phyloP scores from a whole-genome alignment of 106 monocot genomes.

The Dendrobium nobile region DNA sequence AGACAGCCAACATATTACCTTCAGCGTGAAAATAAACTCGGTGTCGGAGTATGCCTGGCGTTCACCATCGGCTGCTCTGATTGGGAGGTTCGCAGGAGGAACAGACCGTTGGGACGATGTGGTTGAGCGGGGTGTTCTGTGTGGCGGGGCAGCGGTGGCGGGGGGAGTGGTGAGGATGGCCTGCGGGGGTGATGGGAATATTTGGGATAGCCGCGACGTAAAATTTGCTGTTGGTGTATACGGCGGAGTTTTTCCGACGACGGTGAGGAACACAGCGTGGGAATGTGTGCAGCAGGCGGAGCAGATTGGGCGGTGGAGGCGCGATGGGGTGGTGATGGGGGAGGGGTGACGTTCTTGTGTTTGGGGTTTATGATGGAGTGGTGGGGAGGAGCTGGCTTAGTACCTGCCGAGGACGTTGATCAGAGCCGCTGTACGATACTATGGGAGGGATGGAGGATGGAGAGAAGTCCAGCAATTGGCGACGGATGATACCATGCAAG shows the following conservation, averaged over 20 bases:
- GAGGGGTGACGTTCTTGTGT: constrained; percentile 34
- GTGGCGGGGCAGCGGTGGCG: constrained; percentile 15
- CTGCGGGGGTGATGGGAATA: constrained; percentile 63
- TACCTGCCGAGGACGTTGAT: constrained; percentile 48
- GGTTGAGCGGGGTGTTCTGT: constrained; percentile 54
- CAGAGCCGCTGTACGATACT: constrained; percentile 55
- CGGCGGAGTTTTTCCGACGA: constrained; percentile 82
- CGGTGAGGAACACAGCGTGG: constrained; percentile 70
- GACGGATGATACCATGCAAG: no score
- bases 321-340: constrained; percentile 65
- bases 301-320: constrained; percentile 62
- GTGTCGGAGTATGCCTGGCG: constrained; percentile 60
- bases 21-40: constrained; percentile 50
- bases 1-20: constrained; percentile 52
- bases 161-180: constrained; percentile 20
- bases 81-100: constrained; percentile 40
- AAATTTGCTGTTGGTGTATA: constrained; percentile 69
- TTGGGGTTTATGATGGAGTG: constrained; percentile 37
- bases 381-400: constrained; percentile 33
- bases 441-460: constrained; percentile 52
- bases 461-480: constrained; percentile 1
- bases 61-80: constrained; percentile 40
- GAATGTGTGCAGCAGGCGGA: constrained; percentile 58
- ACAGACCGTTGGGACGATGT: constrained; percentile 45
- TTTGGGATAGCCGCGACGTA: constrained; percentile 78